These are phyloP conservation scores for Sapria himalayana DNA, from an alignment of 345 rosid genomes.

Conservation along the genomic window DNA sequence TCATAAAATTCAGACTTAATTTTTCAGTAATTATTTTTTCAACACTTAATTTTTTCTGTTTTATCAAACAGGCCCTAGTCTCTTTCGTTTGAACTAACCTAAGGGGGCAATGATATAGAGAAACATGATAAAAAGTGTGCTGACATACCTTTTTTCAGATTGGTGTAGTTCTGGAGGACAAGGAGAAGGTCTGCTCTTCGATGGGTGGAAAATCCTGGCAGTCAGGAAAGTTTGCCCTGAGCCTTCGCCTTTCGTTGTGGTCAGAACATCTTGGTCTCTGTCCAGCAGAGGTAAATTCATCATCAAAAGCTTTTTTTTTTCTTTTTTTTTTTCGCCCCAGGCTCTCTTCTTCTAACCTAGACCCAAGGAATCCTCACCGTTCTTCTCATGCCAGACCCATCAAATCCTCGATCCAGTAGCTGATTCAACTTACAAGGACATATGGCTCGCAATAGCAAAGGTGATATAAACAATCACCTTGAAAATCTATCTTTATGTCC, in stretches of 20 bases:
- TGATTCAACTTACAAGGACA: slow-evolving; percentile 69
- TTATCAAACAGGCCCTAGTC: too few relatives aligned
- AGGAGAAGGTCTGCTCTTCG: slow-evolving; percentile 52
- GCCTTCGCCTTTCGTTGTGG: slow-evolving; percentile 91
- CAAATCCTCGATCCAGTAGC: slow-evolving; percentile 59
- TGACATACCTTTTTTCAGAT: slow-evolving; percentile 60
- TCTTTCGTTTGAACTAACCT: too few relatives aligned
- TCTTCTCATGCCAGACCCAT: slow-evolving; percentile 24
- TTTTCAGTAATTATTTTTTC: too few relatives aligned
- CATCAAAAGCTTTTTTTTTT: slow-evolving; percentile 1
- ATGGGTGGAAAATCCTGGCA: slow-evolving; percentile 96
- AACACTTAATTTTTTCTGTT: too few relatives aligned
- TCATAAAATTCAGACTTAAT: too few relatives aligned
- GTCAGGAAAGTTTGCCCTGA: slow-evolving; percentile 67
- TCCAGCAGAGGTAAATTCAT: slow-evolving; percentile 46
- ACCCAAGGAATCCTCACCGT: slow-evolving; percentile 2
- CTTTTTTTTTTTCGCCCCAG: not conserved
- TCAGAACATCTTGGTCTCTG: slow-evolving; percentile 88
- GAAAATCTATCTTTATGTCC: not conserved
- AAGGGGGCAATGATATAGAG: too few relatives aligned
- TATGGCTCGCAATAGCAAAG: slow-evolving; percentile 80
- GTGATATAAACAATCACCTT: slow-evolving; percentile 16
- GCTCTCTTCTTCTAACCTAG: not conserved
- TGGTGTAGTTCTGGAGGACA: slow-evolving; percentile 77
- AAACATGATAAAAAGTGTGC: too few relatives aligned